Evolutionary conservation across 1,284 basidiomycete species (phyloP).

Genomic region (Boletus semigastroideus): DNA sequence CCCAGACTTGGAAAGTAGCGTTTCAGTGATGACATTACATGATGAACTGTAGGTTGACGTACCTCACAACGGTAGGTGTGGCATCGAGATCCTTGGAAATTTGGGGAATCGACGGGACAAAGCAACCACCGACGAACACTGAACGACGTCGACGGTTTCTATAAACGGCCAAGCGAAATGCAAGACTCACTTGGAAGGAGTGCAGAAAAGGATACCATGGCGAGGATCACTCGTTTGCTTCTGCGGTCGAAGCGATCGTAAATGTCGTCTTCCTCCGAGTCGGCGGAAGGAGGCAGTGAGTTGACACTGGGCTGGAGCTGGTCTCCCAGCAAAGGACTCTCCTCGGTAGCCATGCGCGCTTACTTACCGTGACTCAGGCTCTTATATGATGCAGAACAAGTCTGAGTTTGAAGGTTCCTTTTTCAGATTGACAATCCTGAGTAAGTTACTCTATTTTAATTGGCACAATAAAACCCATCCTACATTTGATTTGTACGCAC

Average conservation of each 20-base stretch:
- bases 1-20: constrained; percentile 19
- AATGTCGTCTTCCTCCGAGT: too few relatives aligned
- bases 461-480: too few relatives aligned
- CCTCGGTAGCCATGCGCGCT: constrained; percentile 27
- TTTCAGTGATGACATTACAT: neutral
- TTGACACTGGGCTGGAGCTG: neutral
- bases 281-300: neutral
- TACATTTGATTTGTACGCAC: neutral
- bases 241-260: constrained; percentile 41
- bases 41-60: constrained; percentile 22
- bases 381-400: too few relatives aligned
- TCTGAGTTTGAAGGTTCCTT: neutral
- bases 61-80: constrained; percentile 39
- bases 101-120: constrained; percentile 47
- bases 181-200: constrained; percentile 24
- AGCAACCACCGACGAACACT: constrained; percentile 47
- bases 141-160: neutral
- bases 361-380: too few relatives aligned
- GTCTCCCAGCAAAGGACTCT: constrained; percentile 17
- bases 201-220: constrained; percentile 38
- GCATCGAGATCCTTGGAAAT: constrained; percentile 42
- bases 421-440: too few relatives aligned
- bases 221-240: constrained; percentile 41
- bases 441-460: too few relatives aligned
- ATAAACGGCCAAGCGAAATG: neutral